These are phyloP conservation scores for Diaporthe citri DNA, from an alignment of 2,329 filamentous ascomycete species.

Conservation along the genomic window DNA sequence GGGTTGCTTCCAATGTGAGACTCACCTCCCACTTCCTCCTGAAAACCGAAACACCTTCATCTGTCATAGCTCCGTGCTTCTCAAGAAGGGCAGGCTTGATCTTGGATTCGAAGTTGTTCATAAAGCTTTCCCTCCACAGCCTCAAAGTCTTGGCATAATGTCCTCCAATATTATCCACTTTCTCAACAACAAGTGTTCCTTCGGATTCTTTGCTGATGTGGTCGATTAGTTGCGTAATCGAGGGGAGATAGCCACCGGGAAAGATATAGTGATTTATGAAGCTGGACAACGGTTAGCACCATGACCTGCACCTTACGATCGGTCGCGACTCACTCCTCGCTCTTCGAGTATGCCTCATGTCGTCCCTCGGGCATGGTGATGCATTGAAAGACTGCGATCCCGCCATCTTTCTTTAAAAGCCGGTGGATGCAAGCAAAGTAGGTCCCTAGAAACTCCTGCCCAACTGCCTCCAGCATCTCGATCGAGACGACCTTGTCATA, in stretches of 20 bases:
- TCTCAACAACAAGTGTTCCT: conserved; percentile 74
- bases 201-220: conserved; percentile 72
- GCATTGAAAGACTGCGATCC: conserved; percentile 79
- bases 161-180: conserved; percentile 78
- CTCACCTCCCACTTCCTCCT: conserved; percentile 77
- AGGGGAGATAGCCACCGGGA: conserved; percentile 79
- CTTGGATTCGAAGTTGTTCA: conserved; percentile 69
- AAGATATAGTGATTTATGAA: conserved; percentile 86
- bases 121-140: conserved; percentile 76
- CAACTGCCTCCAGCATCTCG: conserved; percentile 83
- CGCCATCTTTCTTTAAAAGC: conserved; percentile 74
- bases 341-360: conserved; percentile 74
- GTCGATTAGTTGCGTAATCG: conserved; percentile 66
- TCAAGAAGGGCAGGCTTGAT: conserved; percentile 71
- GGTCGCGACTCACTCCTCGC: conserved; percentile 66
- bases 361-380: conserved; percentile 81
- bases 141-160: conserved; percentile 79
- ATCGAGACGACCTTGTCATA: conserved; percentile 82
- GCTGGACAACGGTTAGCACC: conserved; percentile 46
- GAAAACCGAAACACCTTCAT: conserved; percentile 75
- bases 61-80: conserved; percentile 70
- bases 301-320: conserved; percentile 25
- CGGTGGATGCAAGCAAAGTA: conserved; percentile 76
- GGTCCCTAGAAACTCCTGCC: conserved; percentile 73
- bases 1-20: neutral